Conservation (phyloP, 108 stramenopile genomes). For the Aurantiochytrium sp. region DNA sequence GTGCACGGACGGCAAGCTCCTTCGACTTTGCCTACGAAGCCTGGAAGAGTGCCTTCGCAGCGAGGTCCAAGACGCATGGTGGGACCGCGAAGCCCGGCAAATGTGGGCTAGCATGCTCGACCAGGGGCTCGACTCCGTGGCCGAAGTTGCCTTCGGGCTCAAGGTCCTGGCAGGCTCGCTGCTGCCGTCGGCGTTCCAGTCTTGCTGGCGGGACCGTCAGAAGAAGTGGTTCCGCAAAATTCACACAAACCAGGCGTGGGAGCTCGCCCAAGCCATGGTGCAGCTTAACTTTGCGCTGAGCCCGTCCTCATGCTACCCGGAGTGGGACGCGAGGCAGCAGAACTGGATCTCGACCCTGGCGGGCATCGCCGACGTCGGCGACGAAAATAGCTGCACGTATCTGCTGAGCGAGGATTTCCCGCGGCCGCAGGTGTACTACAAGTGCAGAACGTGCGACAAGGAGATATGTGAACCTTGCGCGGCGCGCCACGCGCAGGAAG, state of each 20-base stretch:
- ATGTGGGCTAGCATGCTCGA: constrained; percentile 23
- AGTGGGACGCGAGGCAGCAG: neutral
- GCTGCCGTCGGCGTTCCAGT: neutral
- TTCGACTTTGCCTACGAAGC: neutral
- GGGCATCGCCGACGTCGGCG: neutral
- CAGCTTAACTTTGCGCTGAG: constrained; percentile 21
- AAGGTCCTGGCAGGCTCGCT: neutral
- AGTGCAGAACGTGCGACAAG: neutral
- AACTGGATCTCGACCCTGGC: constrained; percentile 2
- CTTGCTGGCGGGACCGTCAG: neutral
- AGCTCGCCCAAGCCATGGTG: constrained; percentile 18
- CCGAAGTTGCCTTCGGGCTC: constrained; percentile 24
- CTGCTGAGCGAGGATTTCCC: neutral
- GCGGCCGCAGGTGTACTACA: neutral
- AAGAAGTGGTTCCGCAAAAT: neutral
- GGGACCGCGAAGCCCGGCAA: neutral
- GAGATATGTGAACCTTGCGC: neutral
- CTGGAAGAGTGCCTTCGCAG: neutral
- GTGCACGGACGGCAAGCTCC: neutral
- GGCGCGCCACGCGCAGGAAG: neutral
- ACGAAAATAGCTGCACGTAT: constrained; percentile 5
- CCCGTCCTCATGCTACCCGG: neutral
- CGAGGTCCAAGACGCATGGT: constrained; percentile 8
- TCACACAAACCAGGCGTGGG: constrained; percentile 24
- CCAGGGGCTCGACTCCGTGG: constrained; percentile 1